Percentiles rank a stretch among this genome's conserved stretches.
Conservation (phyloP, 306 rosid genomes). For the Vigna hirtella region DNA sequence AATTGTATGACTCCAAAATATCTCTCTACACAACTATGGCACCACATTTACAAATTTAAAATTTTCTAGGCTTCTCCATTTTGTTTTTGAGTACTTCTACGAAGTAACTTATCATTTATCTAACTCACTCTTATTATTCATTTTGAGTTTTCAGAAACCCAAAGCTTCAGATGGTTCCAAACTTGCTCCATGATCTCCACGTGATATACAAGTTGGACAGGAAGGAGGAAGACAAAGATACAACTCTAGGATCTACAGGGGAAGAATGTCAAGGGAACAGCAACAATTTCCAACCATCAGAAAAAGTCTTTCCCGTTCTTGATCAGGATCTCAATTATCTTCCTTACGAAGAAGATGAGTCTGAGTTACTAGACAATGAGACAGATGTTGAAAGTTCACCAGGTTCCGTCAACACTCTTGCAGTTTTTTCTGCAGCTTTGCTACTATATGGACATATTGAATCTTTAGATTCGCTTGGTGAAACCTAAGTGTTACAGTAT, state of each 20-base stretch:
- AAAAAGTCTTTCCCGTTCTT: conserved; percentile 50
- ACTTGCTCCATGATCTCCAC: conserved; percentile 65
- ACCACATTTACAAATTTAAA: conserved; percentile 27
- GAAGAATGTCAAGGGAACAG: conserved; percentile 45
- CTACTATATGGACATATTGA: conserved; percentile 25
- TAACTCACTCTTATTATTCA: conserved; percentile 28
- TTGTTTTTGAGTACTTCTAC: conserved; percentile 27
- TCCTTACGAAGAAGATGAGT: conserved; percentile 57
- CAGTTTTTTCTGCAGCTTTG: conserved; percentile 32
- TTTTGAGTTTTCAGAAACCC: conserved; percentile 59
- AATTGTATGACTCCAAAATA: conserved; percentile 7
- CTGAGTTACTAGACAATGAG: conserved; percentile 55
- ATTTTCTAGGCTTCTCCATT: conserved; percentile 27
- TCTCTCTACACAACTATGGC: conserved; percentile 35
- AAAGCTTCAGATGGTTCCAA: conserved; percentile 63
- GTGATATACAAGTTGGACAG: conserved; percentile 45
- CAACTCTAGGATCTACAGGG: conserved; percentile 37
- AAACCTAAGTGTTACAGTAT: conserved; percentile 20
- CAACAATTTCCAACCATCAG: conserved; percentile 43
- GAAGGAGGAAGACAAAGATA: conserved; percentile 41
- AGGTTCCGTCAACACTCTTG: conserved; percentile 57
- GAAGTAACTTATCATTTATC: conserved; percentile 17
- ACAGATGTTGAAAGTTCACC: conserved; percentile 52
- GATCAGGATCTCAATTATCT: conserved; percentile 81
- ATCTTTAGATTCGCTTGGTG: conserved; percentile 24